These are phyloP conservation scores for Umbellularia californica DNA, from an alignment of 164 flowering plant species.

Conservation along the genomic window DNA sequence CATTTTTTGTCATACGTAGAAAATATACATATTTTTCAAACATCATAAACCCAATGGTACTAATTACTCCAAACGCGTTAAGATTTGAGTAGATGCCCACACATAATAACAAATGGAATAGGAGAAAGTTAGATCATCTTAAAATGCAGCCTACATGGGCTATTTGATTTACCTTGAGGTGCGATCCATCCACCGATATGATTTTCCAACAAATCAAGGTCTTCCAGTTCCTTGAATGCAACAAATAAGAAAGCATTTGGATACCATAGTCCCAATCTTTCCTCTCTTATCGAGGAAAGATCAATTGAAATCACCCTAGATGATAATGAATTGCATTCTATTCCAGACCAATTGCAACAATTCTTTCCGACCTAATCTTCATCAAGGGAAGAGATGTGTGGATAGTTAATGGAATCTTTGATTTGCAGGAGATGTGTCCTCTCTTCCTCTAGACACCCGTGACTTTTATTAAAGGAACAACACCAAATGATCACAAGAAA, in stretches of 20 bases:
- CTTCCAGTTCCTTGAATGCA: not conserved
- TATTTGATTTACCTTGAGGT: not conserved
- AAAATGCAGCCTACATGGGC: too few relatives aligned
- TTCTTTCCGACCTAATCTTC: not conserved
- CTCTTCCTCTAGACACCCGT: slow-evolving; percentile 1
- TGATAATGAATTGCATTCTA: not conserved
- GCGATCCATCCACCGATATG: not conserved
- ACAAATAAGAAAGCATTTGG: slow-evolving; percentile 3
- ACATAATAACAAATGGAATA: too few relatives aligned
- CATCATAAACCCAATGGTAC: too few relatives aligned
- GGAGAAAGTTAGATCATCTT: too few relatives aligned
- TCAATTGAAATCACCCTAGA: not conserved
- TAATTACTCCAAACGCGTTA: too few relatives aligned
- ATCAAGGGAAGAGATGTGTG: not conserved
- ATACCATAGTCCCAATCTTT: not conserved
- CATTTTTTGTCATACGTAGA: too few relatives aligned
- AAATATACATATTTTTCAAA: too few relatives aligned
- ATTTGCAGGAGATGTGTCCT: not conserved
- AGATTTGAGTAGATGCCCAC: too few relatives aligned
- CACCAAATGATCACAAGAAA: too few relatives aligned
- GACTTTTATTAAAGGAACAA: too few relatives aligned
- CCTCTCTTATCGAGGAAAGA: not conserved
- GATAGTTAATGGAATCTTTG: not conserved
- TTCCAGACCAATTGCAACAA: slow-evolving; percentile 1
- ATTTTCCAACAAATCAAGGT: not conserved